Evolutionary conservation across 257 asterid species (phyloP), one percentile per base, ranked within the genome.

Genomic region (Paraleonurus japonicus): DNA sequence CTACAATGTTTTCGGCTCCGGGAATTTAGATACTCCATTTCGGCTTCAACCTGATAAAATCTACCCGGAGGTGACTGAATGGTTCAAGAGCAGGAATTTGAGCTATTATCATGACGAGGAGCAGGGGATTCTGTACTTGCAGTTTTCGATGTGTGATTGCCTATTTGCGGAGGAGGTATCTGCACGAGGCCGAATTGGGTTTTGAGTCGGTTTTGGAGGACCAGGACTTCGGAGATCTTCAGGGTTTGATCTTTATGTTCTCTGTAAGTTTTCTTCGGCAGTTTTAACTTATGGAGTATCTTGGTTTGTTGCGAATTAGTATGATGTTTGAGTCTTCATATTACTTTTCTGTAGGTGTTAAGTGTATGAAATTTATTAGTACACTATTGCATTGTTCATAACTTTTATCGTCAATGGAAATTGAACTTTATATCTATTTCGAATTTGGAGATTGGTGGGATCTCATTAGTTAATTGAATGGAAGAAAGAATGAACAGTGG

Each of bases 181-280:
- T 17, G 54, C 70, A 54, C 86, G 78, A 39, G 67, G 76, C 43
- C 67, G 62, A 50, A 33, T 78, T n/a, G 90, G 83, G 71, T 76
- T n/a, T 78, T 28, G 89, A 83, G 68, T 86, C 90, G n/a, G 66
- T 75, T 30, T 73, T 78, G 39, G 90, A 88, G 70, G 94, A 88
- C 68, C 77, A 76, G 51, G 96, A 92, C 79, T 77, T 85, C 8
- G 89, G 86, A 68, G 95, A 86, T 86, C 95, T 92, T 74, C 90
- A 90, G 76, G 99, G 92, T 20, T 80, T 84, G 89, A 88, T 92
- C n/a, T 95, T 92, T 69, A 88, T 95, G 90, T 95, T 95, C 85
- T 81, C 92, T 77, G 99, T 92, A 76, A 88, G 99, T 75, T 79
- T 57, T 71, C 17, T 74, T 61, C 59, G 2, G 8, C 54, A 47